Percentiles rank a stretch among this genome's conserved stretches.
phyloP scores from a whole-genome alignment of 805 yeast species.

The Teunomyces pallodes region DNA sequence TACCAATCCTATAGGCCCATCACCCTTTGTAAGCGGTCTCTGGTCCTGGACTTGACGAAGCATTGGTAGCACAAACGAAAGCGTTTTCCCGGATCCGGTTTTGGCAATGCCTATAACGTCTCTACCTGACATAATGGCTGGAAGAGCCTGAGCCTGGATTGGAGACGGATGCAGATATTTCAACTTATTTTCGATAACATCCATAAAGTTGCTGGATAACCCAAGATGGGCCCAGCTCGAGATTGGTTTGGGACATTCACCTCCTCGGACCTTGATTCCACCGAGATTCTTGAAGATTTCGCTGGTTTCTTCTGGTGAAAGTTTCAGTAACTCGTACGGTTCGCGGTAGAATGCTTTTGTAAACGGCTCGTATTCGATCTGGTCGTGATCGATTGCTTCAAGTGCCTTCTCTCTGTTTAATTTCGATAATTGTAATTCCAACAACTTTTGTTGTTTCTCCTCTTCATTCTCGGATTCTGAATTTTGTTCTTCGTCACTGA shows the following conservation, averaged over 20 bases:
- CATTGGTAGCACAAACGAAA: slow-evolving; percentile 82
- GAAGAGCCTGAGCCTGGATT: slow-evolving; percentile 87
- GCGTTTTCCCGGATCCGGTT: slow-evolving; percentile 95
- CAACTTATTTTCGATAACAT: slow-evolving; percentile 49
- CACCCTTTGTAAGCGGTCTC: slow-evolving; percentile 39
- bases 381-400: slow-evolving; percentile 45
- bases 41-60: slow-evolving; percentile 82
- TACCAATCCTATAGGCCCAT: slow-evolving; percentile 77
- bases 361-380: slow-evolving; percentile 50
- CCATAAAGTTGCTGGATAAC: slow-evolving; percentile 56
- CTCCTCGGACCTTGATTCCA: slow-evolving; percentile 66
- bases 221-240: slow-evolving; percentile 81
- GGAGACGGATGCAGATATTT: slow-evolving; percentile 70
- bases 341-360: slow-evolving; percentile 62
- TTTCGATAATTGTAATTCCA: slow-evolving; percentile 36
- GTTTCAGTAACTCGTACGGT: slow-evolving; percentile 47
- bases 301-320: slow-evolving; percentile 56
- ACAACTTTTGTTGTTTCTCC: slow-evolving; percentile 31
- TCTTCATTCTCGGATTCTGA: slow-evolving; percentile 25
- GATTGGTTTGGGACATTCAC: slow-evolving; percentile 60
- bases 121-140: slow-evolving; percentile 84
- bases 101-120: slow-evolving; percentile 94
- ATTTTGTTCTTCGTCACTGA: slow-evolving; percentile 15
- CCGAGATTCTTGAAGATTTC: slow-evolving; percentile 52
- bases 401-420: slow-evolving; percentile 51